Percentiles rank a stretch among this genome's conserved stretches.
phyloP scores from a whole-genome alignment of 345 rosid species.

The Murraya paniculata region DNA sequence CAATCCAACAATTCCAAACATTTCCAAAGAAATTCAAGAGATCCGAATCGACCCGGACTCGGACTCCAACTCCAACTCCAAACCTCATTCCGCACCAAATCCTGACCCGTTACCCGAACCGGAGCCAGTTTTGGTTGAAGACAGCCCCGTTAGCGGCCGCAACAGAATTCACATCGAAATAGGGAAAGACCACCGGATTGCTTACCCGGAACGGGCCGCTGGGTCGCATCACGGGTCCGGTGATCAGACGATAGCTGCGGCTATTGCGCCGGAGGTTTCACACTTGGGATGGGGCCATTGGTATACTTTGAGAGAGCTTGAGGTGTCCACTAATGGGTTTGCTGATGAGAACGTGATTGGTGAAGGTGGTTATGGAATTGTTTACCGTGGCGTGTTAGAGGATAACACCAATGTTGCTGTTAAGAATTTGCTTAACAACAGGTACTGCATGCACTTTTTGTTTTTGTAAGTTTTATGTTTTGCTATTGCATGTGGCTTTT shows the following conservation, averaged over 20 bases:
- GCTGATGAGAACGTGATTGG: constrained; percentile 84
- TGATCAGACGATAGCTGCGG: constrained; percentile 39
- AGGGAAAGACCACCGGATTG: constrained; percentile 80
- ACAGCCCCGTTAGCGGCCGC: constrained; percentile 37
- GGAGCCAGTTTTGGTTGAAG: constrained; percentile 34
- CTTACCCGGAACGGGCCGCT: constrained; percentile 65
- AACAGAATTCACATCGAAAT: constrained; percentile 75
- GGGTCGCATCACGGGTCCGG: constrained; percentile 56
- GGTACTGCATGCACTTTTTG: constrained; percentile 25
- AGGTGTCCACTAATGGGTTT: constrained; percentile 68
- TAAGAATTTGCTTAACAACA: constrained; percentile 88
- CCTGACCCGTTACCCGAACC: constrained; percentile 51
- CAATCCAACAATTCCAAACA: constrained; percentile 54
- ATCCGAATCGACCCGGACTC: constrained; percentile 54
- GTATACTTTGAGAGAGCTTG: constrained; percentile 93
- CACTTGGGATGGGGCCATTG: constrained; percentile 99
- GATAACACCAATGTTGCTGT: constrained; percentile 71
- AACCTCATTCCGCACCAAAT: constrained; percentile 22
- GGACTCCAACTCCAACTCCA: constrained; percentile 5
- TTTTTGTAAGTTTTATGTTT: background rate
- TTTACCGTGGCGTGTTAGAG: constrained; percentile 70
- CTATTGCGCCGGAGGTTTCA: constrained; percentile 80
- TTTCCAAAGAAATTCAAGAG: constrained; percentile 80
- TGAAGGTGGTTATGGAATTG: constrained; percentile 98
- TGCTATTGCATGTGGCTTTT: constrained; percentile 6